Evolutionary conservation across 2,329 filamentous ascomycete species (phyloP), one percentile per base, ranked within the genome.

Genomic region (Xylaria sp.): DNA sequence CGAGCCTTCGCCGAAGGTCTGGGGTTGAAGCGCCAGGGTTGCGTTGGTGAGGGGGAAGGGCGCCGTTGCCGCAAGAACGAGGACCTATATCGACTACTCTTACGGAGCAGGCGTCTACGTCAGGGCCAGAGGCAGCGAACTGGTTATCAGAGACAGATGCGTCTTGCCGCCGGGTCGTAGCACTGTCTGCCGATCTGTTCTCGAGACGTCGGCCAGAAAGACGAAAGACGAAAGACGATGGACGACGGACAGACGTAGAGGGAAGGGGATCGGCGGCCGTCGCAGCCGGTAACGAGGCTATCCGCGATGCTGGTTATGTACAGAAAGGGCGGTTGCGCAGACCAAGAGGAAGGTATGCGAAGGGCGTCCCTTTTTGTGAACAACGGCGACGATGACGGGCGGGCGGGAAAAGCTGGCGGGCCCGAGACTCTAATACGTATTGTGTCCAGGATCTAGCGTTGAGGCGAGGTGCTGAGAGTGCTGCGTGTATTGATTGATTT

Each of bases 1-100:
- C 82, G 87, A 84, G 83, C 86, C 87, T 85, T 84, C 85, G 85
- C 88, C 86, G 84, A 87, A 85, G 74, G 84, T 79, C 78, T 85
- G 85, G 72, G 85, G 82, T 82, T 88, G 85, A 80, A 90, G 84
- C 82, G 86, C 86, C 89, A 90, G 87, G 79, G 81, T 90, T 87
- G 82, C 83, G 82, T 77, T 76, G 72, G 43, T 30, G 43, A 36
- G 45, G 43, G 48, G 62, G 63, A 53, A 52, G 32, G 65, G 65
- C 63, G 67, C 61, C 50, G 60, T 58, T 28, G 67, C 67, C 70
- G 69, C 63, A 70, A 58, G 48, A 30, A 58, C 18, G 46, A 41
- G 34, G 50, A 39, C 39, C 32, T 18, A 23, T 57, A 12, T 45
- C 36, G 55, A 53, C 36, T 43, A 43, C 45, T 50, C 48, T 65